Evolutionary conservation across 345 rosid species (phyloP).

Genomic region (Nasturtium officinale): DNA sequence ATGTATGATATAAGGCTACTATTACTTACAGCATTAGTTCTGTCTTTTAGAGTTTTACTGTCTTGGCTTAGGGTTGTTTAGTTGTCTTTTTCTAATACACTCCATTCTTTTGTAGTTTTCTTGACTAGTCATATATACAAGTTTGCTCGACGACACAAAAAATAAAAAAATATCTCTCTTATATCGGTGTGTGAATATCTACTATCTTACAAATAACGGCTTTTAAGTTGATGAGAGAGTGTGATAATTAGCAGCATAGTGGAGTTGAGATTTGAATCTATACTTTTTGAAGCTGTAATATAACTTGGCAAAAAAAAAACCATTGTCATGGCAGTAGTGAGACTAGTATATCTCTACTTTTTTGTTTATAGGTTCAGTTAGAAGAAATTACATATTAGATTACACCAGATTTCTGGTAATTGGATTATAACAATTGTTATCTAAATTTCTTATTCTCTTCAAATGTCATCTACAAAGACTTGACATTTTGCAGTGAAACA

Average conservation of each 20-base stretch:
- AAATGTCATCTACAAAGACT: neutral
- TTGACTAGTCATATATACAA: conserved; percentile 36
- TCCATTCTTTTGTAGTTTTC: conserved; percentile 41
- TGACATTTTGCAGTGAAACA: conserved; percentile 25
- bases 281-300: neutral
- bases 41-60: conserved; percentile 29
- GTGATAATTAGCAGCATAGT: no score
- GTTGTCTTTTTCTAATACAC: conserved; percentile 14
- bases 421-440: conserved; percentile 33
- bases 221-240: no score
- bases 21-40: conserved; percentile 27
- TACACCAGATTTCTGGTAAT: conserved; percentile 24
- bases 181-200: neutral
- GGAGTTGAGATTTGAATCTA: conserved; percentile 3
- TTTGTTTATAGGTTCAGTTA: conserved; percentile 4
- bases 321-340: neutral
- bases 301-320: neutral
- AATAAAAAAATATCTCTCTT: neutral
- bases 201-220: conserved; percentile 1
- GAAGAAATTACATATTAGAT: conserved; percentile 10
- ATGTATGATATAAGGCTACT: conserved; percentile 36
- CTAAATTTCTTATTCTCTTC: conserved; percentile 14
- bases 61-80: conserved; percentile 38
- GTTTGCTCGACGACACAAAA: neutral
- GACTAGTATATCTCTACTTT: neutral